phyloP scores from a whole-genome alignment of 1,139 yeast species.

The Saccharomyces hybrid region DNA sequence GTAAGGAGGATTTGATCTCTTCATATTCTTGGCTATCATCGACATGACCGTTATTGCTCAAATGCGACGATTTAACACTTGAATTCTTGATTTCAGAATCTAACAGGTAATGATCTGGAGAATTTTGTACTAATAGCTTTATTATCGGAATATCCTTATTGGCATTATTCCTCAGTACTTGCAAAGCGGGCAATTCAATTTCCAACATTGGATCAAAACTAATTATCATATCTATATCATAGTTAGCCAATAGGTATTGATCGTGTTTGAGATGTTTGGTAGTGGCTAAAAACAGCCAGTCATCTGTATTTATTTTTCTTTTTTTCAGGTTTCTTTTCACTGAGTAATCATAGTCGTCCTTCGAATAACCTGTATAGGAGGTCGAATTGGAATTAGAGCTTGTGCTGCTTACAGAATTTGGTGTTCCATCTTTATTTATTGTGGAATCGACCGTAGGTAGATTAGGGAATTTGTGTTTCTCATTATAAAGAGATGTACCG shows the following conservation, averaged over 20 bases:
- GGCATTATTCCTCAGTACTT: conserved; percentile 14
- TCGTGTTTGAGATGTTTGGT: conserved; percentile 36
- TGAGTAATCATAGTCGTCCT: conserved; percentile 36
- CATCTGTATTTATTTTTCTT: conserved; percentile 13
- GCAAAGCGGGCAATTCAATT: conserved; percentile 32
- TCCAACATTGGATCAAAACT: conserved; percentile 54
- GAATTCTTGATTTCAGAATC: conserved; percentile 4
- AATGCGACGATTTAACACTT: no score
- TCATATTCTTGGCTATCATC: conserved; percentile 15
- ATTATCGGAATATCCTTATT: conserved; percentile 28
- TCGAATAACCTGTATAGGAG: conserved; percentile 34
- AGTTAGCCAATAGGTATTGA: conserved; percentile 27
- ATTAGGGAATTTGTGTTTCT: conserved; percentile 13
- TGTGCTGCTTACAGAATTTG: conserved; percentile 9
- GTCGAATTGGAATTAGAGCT: conserved; percentile 20
- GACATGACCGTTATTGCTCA: conserved; percentile 1
- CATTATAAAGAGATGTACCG: conserved; percentile 50
- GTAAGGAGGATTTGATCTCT: conserved; percentile 16
- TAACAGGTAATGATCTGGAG: conserved; percentile 36
- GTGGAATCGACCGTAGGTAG: conserved; percentile 3
- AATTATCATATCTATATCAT: conserved; percentile 41
- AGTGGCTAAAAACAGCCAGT: conserved; percentile 37
- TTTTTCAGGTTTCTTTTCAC: conserved; percentile 15
- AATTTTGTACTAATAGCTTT: conserved; percentile 37
- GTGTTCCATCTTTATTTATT: conserved; percentile 8